phyloP scores from a whole-genome alignment of 345 rosid species.

The Corchorus capsularis region DNA sequence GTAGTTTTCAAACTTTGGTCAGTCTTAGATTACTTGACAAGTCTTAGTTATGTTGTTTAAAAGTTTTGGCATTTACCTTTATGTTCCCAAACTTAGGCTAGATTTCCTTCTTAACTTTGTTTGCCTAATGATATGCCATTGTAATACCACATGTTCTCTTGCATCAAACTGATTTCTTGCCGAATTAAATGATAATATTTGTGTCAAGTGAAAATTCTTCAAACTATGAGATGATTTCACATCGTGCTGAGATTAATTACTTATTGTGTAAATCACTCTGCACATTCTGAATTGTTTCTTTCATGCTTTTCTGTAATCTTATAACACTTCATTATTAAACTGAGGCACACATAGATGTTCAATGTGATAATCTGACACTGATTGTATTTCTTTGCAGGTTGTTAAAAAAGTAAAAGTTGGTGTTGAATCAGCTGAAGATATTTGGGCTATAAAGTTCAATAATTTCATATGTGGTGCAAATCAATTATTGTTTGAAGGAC shows the following conservation, averaged over 20 bases:
- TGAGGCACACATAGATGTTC: neutral
- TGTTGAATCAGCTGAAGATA: slow-evolving; percentile 59
- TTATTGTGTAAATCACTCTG: neutral
- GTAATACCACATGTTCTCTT: slow-evolving; percentile 12
- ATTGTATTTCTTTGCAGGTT: slow-evolving; percentile 40
- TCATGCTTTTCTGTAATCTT: neutral
- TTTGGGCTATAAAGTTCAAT: slow-evolving; percentile 70
- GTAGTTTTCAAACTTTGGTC: neutral
- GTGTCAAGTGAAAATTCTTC: slow-evolving; percentile 1
- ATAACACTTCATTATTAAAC: neutral
- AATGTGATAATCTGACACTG: slow-evolving; percentile 10
- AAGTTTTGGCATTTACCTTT: neutral
- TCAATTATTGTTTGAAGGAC: slow-evolving; percentile 67
- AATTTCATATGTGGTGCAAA: slow-evolving; percentile 62
- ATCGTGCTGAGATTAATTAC: neutral
- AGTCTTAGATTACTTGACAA: neutral
- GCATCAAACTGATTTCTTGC: neutral
- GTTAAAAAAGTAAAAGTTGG: slow-evolving; percentile 49
- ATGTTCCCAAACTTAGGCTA: slow-evolving; percentile 12
- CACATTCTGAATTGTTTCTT: neutral
- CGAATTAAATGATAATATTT: neutral
- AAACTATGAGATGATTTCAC: neutral
- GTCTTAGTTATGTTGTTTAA: neutral
- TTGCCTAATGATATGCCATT: neutral
- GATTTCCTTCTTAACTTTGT: neutral